Evolutionary conservation across 441 rosid genomes (phyloP), one percentile per base, ranked within the genome.

Genomic region (Macaranga tanarius): DNA sequence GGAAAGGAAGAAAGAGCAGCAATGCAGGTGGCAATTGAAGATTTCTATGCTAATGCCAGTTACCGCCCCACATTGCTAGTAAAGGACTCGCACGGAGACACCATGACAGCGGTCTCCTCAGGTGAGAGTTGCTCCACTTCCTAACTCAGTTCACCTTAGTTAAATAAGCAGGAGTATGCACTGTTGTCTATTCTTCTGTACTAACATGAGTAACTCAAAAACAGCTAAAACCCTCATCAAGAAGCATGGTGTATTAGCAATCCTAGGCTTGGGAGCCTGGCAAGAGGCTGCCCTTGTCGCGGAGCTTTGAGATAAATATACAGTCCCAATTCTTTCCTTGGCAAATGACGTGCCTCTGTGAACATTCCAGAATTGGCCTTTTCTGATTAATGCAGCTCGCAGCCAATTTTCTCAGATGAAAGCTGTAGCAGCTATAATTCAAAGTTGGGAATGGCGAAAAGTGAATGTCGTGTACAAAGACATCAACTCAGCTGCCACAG

Each of bases 361-460:
- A 79, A 75, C 79, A 34, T 25, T 58, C 12, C 65, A 76, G 25
- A 60, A 60, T 48, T 76, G 72, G 65, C 77, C 79, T 1, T 76
- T 52, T 70, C 77, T 76, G 19, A 15, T 79, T 22, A 67, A 79
- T 75, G 76, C 63, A 44, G 73, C 82, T 28, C 60, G 72, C 25
- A 64, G 61, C 61, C 72, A 76, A 64, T 19, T 40, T 1, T 60
- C 70, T 12, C 75, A 79, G 48, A 73, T 69, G 79, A 76, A 73
- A 76, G 82, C 82, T 34, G 61, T 76, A 9, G 79, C 79, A 10
- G 74, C 77, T 7, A 19, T 79, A 25, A 42, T 76, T 23, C 75
- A 79, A 19, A 64, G 75, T 2, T 60, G 69, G 71, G 63, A 75
- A 17, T 79, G 82, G 82, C 50, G 66, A 38, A 72, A 76, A 48